phyloP scores from a whole-genome alignment of 2,329 filamentous ascomycete genomes.

The Colletotrichum musae region DNA sequence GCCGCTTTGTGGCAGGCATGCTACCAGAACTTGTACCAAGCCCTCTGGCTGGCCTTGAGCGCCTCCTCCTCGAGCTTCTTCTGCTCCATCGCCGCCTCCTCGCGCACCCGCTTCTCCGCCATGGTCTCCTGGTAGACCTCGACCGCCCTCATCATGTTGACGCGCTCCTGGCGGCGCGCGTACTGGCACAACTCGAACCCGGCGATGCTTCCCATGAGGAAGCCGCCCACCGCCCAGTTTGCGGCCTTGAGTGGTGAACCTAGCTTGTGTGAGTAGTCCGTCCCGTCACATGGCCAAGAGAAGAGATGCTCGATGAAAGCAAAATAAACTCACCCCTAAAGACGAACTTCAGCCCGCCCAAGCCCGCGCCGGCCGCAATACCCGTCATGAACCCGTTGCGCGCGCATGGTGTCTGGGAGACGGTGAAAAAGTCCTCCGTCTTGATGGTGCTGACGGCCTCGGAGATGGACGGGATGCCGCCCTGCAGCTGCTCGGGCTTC shows the following conservation, averaged over 20 bases:
- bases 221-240: conserved; percentile 89
- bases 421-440: conserved; percentile 76
- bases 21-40: conserved; percentile 73
- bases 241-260: conserved; percentile 72
- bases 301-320: neutral
- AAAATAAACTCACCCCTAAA: conserved; percentile 74
- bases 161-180: conserved; percentile 79
- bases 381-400: conserved; percentile 86
- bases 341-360: conserved; percentile 82
- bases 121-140: conserved; percentile 69
- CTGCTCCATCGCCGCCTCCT: conserved; percentile 56
- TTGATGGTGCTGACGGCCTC: conserved; percentile 79
- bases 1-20: neutral
- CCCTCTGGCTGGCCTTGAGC: conserved; percentile 51
- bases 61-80: conserved; percentile 50
- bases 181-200: conserved; percentile 90
- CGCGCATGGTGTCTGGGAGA: conserved; percentile 87
- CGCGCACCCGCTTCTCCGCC: conserved; percentile 58
- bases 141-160: conserved; percentile 87
- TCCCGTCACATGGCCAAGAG: neutral
- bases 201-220: conserved; percentile 76
- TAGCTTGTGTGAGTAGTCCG: neutral
- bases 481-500: conserved; percentile 43
- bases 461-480: conserved; percentile 56
- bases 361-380: conserved; percentile 82